Conservation (phyloP, 345 rosid species). For the Pseudoturritis turrita region DNA sequence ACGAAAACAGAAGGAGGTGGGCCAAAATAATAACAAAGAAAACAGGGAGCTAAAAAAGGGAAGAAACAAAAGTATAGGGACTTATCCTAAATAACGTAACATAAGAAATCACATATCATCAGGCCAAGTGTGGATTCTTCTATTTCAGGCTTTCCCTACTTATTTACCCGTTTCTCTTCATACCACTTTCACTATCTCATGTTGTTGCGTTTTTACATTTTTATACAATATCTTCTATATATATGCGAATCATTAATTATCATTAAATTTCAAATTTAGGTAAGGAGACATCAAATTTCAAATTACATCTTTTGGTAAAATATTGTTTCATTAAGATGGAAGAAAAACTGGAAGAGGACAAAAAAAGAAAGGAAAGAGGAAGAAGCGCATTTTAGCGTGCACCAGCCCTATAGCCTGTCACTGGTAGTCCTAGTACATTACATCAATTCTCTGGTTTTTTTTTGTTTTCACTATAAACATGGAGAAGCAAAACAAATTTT, state of each 20-base stretch:
- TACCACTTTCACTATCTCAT: conserved; percentile 19
- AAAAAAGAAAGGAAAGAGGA: background rate
- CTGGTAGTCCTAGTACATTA: conserved; percentile 17
- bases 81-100: conserved; percentile 11
- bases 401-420: conserved; percentile 2
- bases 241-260: conserved; percentile 1
- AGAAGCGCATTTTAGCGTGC: conserved; percentile 12
- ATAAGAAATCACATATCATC: background rate
- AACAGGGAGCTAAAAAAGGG: background rate
- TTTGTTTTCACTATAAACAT: background rate
- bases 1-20: background rate
- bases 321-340: background rate
- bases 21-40: background rate
- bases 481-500: background rate
- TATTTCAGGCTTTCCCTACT: conserved; percentile 9
- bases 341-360: background rate
- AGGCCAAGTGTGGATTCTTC: conserved; percentile 23
- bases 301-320: background rate
- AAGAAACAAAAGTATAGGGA: conserved; percentile 4
- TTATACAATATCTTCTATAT: background rate
- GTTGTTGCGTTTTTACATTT: conserved; percentile 20
- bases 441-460: background rate
- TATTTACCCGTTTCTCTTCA: background rate
- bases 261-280: background rate
- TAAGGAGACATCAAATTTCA: background rate